These are phyloP conservation scores for Austroboletus olivaceoglutinosus DNA, from an alignment of 1,284 basidiomycete species.

Conservation along the genomic window DNA sequence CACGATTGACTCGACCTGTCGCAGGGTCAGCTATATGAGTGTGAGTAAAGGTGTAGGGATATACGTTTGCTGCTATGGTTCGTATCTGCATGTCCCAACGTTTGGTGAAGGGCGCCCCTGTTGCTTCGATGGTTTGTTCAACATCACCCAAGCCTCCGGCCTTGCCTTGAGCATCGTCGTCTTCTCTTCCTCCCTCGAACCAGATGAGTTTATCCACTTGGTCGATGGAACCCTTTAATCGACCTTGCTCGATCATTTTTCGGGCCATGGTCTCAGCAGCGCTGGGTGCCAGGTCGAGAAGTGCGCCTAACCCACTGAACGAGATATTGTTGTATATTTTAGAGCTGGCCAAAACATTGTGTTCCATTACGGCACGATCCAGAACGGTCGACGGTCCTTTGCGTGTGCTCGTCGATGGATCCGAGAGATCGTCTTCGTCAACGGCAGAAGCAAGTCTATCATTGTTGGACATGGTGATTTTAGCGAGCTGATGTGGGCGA, in stretches of 20 bases:
- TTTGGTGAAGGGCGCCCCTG: conserved; percentile 85
- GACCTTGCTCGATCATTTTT: conserved; percentile 95
- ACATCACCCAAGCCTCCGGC: conserved; percentile 89
- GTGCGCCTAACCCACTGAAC: conserved; percentile 80
- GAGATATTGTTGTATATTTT: conserved; percentile 96
- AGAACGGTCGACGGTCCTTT: conserved; percentile 93
- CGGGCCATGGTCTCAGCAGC: conserved; percentile 93
- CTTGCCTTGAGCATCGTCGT: conserved; percentile 88
- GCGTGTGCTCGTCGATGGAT: conserved; percentile 63
- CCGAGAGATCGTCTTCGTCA: conserved; percentile 52
- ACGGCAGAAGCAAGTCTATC: conserved; percentile 68
- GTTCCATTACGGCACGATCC: conserved; percentile 96
- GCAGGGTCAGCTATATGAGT: conserved; percentile 5
- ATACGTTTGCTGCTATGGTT: conserved; percentile 78
- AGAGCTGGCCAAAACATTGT: conserved; percentile 94
- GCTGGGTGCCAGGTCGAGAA: conserved; percentile 81
- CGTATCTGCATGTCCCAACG: conserved; percentile 90
- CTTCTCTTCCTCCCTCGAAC: conserved; percentile 80
- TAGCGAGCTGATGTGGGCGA: conserved; percentile 90
- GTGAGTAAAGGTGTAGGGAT: conserved; percentile 17
- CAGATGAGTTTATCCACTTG: conserved; percentile 92
- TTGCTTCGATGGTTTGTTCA: conserved; percentile 79
- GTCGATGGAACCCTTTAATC: conserved; percentile 88
- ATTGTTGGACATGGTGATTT: conserved; percentile 78
- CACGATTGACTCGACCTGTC: conserved; percentile 76